Percentiles rank a stretch among this genome's conserved stretches.
These are phyloP conservation scores for Cutaneotrichosporon sp. DNA, from an alignment of 1,284 basidiomycete genomes.

Conservation along the genomic window DNA sequence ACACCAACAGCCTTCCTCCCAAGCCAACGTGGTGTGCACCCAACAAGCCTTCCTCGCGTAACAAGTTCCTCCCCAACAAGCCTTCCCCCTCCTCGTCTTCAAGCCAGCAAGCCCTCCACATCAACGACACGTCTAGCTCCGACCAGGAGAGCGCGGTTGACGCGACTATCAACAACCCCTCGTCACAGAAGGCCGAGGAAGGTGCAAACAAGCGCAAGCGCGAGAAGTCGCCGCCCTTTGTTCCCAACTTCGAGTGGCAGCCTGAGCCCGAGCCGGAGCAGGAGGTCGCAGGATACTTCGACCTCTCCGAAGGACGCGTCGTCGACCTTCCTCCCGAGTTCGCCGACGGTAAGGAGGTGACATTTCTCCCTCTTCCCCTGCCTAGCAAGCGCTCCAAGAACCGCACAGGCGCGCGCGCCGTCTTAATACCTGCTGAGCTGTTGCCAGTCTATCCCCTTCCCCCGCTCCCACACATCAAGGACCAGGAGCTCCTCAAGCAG, in stretches of 20 bases:
- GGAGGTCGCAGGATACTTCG: background rate
- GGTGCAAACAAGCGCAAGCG: background rate
- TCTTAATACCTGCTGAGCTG: slow-evolving; percentile 44
- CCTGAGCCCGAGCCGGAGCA: background rate
- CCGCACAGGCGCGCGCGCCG: slow-evolving; percentile 25
- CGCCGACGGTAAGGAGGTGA: background rate
- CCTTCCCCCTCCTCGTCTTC: no score
- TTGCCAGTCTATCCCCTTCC: slow-evolving; percentile 46
- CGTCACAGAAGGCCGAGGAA: background rate
- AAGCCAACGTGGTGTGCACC: no score
- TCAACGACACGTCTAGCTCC: background rate
- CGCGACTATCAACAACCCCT: background rate
- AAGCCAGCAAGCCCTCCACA: no score
- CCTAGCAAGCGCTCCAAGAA: slow-evolving; percentile 43
- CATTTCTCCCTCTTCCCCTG: slow-evolving; percentile 33
- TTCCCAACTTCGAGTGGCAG: background rate
- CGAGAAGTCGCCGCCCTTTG: background rate
- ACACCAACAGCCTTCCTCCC: no score
- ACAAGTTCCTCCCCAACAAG: no score
- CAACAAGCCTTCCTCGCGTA: no score
- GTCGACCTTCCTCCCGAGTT: background rate
- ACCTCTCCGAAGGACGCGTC: background rate
- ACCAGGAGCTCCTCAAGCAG: slow-evolving; percentile 33
- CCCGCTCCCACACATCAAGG: slow-evolving; percentile 37
- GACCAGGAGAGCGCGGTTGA: background rate